These are phyloP conservation scores for Mycena latifolia DNA, from an alignment of 768 basidiomycete species.

Conservation along the genomic window DNA sequence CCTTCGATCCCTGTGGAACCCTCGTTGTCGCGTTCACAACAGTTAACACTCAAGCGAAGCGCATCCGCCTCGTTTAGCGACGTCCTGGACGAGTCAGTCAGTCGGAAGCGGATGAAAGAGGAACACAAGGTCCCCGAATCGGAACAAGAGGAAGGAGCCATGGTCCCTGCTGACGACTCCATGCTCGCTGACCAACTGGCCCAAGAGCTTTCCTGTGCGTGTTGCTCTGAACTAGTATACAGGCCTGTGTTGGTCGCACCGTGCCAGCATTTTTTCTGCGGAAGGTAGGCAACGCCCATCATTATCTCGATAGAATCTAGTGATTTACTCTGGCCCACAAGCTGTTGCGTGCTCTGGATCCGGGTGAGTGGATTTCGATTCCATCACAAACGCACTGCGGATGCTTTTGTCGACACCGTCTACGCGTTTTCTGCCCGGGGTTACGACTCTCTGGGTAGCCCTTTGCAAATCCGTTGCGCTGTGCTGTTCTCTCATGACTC, in stretches of 20 bases:
- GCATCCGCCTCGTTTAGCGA: slow-evolving; percentile 67
- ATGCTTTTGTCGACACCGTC: slow-evolving; percentile 6
- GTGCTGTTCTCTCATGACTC: too few relatives aligned
- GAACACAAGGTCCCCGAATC: slow-evolving; percentile 38
- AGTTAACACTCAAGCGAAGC: slow-evolving; percentile 64
- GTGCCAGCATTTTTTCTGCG: slow-evolving; percentile 93
- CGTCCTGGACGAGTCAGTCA: slow-evolving; percentile 56
- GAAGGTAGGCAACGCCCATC: slow-evolving; percentile 66
- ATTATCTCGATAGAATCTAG: neutral
- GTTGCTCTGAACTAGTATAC: slow-evolving; percentile 87
- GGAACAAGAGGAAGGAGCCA: slow-evolving; percentile 22
- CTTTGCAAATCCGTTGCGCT: too few relatives aligned
- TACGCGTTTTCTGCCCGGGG: slow-evolving; percentile 23
- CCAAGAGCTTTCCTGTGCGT: slow-evolving; percentile 87
- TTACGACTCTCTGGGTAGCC: neutral
- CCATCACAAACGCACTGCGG: slow-evolving; percentile 4
- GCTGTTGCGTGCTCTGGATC: slow-evolving; percentile 88
- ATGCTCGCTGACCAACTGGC: slow-evolving; percentile 71
- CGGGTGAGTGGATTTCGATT: slow-evolving; percentile 65
- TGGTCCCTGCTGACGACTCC: slow-evolving; percentile 31
- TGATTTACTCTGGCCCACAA: slow-evolving; percentile 42
- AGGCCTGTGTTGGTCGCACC: slow-evolving; percentile 85
- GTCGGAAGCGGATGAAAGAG: slow-evolving; percentile 73
- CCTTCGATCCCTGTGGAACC: slow-evolving; percentile 36
- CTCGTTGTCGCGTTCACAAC: slow-evolving; percentile 28